These are phyloP conservation scores for Ophiostoma angusticollis DNA, from an alignment of 2,329 filamentous ascomycete species.

Conservation along the genomic window DNA sequence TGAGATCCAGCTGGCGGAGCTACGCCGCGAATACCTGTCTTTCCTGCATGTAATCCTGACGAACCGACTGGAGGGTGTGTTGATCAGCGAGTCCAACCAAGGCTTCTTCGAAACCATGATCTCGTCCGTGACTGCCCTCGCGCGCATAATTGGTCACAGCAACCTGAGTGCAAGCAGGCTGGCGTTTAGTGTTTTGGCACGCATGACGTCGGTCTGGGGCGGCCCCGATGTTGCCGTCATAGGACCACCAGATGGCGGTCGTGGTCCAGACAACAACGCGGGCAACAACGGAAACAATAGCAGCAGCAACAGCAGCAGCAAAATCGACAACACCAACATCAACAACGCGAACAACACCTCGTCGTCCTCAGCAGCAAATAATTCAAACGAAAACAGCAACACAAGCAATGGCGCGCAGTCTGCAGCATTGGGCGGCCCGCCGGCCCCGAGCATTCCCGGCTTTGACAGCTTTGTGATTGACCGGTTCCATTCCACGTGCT, in stretches of 20 bases:
- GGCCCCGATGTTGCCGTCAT: conserved; percentile 62
- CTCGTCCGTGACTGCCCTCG: conserved; percentile 70
- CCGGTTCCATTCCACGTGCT: conserved; percentile 77
- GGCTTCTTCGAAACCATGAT: conserved; percentile 80
- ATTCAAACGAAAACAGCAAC: neutral
- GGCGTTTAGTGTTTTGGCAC: conserved; percentile 68
- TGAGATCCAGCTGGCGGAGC: conserved; percentile 83
- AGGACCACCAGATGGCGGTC: conserved; percentile 35
- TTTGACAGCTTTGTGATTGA: conserved; percentile 88
- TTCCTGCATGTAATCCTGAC: conserved; percentile 84
- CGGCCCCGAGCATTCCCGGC: conserved; percentile 57
- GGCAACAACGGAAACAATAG: neutral
- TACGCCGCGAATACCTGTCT: conserved; percentile 88
- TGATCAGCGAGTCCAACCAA: conserved; percentile 85
- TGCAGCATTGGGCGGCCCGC: conserved; percentile 19
- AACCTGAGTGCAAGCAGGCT: conserved; percentile 51
- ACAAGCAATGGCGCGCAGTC: neutral
- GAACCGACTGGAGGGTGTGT: conserved; percentile 76
- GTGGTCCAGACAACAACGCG: conserved; percentile 17
- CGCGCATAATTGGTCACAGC: conserved; percentile 55
- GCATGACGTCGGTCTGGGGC: conserved; percentile 82
- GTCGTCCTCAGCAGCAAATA: neutral
- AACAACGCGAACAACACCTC: neutral
- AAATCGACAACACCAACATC: neutral
- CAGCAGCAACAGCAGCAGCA: neutral